Evolutionary conservation across 805 yeast species (phyloP).

Genomic region (Suhomyces sp.): DNA sequence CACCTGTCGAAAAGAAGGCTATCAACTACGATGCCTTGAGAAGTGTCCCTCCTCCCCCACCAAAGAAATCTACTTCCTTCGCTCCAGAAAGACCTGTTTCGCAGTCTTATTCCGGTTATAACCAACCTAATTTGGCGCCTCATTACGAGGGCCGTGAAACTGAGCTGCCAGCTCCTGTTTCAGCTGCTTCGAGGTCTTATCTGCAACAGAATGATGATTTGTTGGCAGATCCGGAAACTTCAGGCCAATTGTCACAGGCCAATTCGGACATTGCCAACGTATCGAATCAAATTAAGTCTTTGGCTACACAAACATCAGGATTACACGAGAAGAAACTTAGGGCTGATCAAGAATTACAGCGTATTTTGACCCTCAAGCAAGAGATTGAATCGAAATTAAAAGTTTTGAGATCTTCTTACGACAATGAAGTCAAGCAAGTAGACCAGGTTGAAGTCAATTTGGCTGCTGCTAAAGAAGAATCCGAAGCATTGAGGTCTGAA

Average conservation of each 20-base stretch:
- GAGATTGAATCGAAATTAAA: conserved; percentile 72
- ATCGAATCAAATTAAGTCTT: conserved; percentile 77
- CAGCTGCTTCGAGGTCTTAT: neutral
- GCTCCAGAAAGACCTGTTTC: conserved; percentile 13
- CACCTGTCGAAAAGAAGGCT: conserved; percentile 13
- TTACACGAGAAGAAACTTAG: conserved; percentile 67
- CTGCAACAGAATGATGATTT: conserved; percentile 42
- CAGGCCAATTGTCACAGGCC: conserved; percentile 70
- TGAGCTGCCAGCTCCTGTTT: neutral
- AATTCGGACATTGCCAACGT: conserved; percentile 83
- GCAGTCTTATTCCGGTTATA: conserved; percentile 5
- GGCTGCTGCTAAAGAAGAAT: conserved; percentile 58
- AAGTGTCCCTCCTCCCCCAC: conserved; percentile 45
- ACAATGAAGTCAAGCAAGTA: conserved; percentile 73
- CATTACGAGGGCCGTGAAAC: neutral
- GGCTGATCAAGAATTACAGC: conserved; percentile 75
- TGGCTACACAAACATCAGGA: conserved; percentile 69
- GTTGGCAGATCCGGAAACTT: conserved; percentile 57
- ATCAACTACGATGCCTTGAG: conserved; percentile 52
- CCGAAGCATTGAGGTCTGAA: conserved; percentile 67
- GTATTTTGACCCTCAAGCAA: conserved; percentile 60
- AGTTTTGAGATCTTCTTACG: conserved; percentile 66
- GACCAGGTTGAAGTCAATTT: conserved; percentile 66
- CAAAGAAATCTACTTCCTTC: conserved; percentile 10
- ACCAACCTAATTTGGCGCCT: neutral